These are phyloP conservation scores for Diplocarpon rosae DNA, from an alignment of 2,329 filamentous ascomycete species.

Conservation along the genomic window DNA sequence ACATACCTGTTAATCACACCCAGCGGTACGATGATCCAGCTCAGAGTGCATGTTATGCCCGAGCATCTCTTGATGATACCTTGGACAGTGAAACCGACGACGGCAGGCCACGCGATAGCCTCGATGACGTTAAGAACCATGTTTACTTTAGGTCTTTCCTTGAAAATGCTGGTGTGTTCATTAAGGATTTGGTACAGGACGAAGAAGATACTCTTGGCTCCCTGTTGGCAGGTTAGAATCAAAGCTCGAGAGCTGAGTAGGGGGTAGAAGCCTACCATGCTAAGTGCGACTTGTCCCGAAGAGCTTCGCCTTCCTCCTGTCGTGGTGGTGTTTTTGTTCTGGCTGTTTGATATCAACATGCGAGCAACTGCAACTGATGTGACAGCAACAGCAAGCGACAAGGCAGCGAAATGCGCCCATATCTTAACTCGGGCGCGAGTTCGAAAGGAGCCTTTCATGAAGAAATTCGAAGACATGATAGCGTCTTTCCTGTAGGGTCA, in stretches of 20 bases:
- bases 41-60: not conserved
- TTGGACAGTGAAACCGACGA: not conserved
- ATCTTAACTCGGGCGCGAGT: not conserved
- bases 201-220: not conserved
- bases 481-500: too few relatives aligned
- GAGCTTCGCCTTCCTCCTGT: not conserved
- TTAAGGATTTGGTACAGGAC: not conserved
- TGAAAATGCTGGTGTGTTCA: not conserved
- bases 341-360: not conserved
- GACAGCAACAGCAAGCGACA: not conserved
- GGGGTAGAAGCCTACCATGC: not conserved
- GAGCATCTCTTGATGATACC: not conserved
- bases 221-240: not conserved
- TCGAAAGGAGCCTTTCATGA: not conserved
- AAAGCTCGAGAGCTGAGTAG: not conserved
- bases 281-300: not conserved
- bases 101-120: not conserved
- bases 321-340: not conserved
- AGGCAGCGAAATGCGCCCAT: not conserved
- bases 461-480: too few relatives aligned
- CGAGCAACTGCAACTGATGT: not conserved
- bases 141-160: not conserved
- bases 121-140: not conserved
- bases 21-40: slow-evolving; percentile 1
- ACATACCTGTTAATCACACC: not conserved